Base-by-base conservation (phyloP, 495 filamentous ascomycete species). In the Penicillium nucicola region DNA sequence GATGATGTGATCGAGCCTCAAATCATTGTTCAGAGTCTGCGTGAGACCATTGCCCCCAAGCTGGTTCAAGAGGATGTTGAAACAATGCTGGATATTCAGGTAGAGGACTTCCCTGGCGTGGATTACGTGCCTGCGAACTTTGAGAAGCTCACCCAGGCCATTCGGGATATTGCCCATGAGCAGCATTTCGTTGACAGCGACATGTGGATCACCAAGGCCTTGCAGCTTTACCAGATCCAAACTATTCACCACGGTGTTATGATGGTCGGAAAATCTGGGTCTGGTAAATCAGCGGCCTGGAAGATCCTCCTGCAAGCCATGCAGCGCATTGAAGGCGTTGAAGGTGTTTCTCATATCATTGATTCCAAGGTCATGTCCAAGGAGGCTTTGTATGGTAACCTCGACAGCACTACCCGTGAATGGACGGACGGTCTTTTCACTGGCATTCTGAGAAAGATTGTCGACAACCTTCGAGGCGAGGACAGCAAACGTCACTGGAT, bases 321-420 rank as follows among this genome's bases (percentile, higher is more conserved):
- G 55, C 92, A 97, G 62, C 82, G 86, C 42, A 85, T 93, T 22
- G 92, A 99, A 66, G 85, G 84, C 15, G 79, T 93, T 22, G 93
- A 99, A 71, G 92, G 95, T 31, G 89, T 97, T 28, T 95, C 83
- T 58, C 95, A 99, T 60, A 88, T 97, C 56, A 99, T 99, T 55
- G 93, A 99, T 68, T 92, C 92, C 18, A 99, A 99, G 72, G 95
- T 99, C 64, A 99, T 99, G 95, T 95, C 92, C 30, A 99, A 99
- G 70, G 93, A 99, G 68, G 85, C 85, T 4, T 78, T 99, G 4
- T 99, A 97, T 61, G 93, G 93, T 62, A 96, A 82, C 56, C 77
- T 99, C 25, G 93, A 99, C 67, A 92, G 88, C 38, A 99, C 93
- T 10, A 99, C 93, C 4, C 80, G 93, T 57, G 93, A 99, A 70